Base-by-base conservation (phyloP, 257 asterid species). In the Lithospermum erythrorhizon region DNA sequence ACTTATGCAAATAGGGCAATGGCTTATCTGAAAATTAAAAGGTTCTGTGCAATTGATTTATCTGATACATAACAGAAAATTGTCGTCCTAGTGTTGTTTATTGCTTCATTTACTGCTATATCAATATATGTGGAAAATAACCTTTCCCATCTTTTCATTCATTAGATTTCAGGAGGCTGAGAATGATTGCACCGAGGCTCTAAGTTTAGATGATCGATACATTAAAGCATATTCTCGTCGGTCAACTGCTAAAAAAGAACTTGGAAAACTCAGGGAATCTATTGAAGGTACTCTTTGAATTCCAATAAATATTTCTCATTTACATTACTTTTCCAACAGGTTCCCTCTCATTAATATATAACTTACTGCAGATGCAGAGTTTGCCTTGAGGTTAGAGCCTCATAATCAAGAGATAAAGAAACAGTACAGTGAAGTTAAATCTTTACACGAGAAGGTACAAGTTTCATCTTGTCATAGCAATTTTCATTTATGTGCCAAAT, bases 221-320 rank as follows among this genome's bases (percentile, higher is more conserved):
- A 78, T 89, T 69, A 93, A 93, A 78, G 96, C 98, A 19, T 93
- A 93, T 72, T 93, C 97, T 63, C 95, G 98, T 6, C 89, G 98
- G 65, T 81, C 95, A 49, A 93, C 95, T 11, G 90, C 98, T 58
- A 78, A 95, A 73, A 89, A 83, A 72, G 96, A 93, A 76, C 96
- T 93, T 64, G 94, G 91, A 65, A 93, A 84, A 83, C 82, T 86
- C 73, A 93, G 79, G 73, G 95, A 88, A 66, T 70, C 96, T 59
- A 65, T 84, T 58, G 91, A 93, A 59, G 98, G 98, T 93, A 82
- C 55, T 64, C 52, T 65, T 61, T 49, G 45, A 55, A 48, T 57
- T 68, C 24, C 54, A 13, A 63, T 61, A 53, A 64, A 13, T 65
- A 20, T 21, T 20, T 62, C 41, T 15, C n/a, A 21, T 53, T 49